Percentiles rank a stretch among this genome's conserved stretches.
Conservation (phyloP, 2,329 filamentous ascomycete genomes). For the Aspergillus quadrilineatus region DNA sequence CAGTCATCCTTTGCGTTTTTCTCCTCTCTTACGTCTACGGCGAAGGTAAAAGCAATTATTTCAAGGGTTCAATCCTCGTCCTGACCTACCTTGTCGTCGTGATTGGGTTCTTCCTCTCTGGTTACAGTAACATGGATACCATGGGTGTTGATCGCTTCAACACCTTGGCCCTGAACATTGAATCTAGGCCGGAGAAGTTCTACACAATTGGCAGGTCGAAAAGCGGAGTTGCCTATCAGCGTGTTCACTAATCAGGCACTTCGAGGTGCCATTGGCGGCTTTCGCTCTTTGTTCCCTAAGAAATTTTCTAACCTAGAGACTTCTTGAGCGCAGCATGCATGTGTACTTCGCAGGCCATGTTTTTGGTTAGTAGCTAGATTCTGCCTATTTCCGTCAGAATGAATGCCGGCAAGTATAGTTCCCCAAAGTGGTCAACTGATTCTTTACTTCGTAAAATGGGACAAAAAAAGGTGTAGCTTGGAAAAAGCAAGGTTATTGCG, state of each 20-base stretch:
- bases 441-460: too few relatives aligned
- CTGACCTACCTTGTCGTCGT: slow-evolving; percentile 91
- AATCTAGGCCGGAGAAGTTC: slow-evolving; percentile 34
- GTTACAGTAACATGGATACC: slow-evolving; percentile 56
- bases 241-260: neutral
- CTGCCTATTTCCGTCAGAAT: too few relatives aligned
- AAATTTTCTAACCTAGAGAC: too few relatives aligned
- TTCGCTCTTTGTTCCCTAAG: too few relatives aligned
- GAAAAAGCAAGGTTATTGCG: too few relatives aligned
- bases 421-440: too few relatives aligned
- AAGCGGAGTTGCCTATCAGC: slow-evolving; percentile 38
- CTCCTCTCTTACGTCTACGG: slow-evolving; percentile 96
- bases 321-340: too few relatives aligned
- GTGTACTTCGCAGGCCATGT: too few relatives aligned
- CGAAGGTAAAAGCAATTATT: slow-evolving; percentile 99
- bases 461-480: too few relatives aligned
- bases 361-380: too few relatives aligned
- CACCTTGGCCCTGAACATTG: slow-evolving; percentile 43
- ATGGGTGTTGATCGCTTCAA: slow-evolving; percentile 50
- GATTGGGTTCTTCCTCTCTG: slow-evolving; percentile 85
- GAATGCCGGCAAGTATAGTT: too few relatives aligned
- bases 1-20: slow-evolving; percentile 92
- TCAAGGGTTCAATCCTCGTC: slow-evolving; percentile 95
- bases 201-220: slow-evolving; percentile 42
- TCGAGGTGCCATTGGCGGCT: too few relatives aligned